Percentiles rank a stretch among this genome's conserved stretches.
Evolutionary conservation across 441 rosid species (phyloP).

Genomic region (Syzygium syzygioides): DNA sequence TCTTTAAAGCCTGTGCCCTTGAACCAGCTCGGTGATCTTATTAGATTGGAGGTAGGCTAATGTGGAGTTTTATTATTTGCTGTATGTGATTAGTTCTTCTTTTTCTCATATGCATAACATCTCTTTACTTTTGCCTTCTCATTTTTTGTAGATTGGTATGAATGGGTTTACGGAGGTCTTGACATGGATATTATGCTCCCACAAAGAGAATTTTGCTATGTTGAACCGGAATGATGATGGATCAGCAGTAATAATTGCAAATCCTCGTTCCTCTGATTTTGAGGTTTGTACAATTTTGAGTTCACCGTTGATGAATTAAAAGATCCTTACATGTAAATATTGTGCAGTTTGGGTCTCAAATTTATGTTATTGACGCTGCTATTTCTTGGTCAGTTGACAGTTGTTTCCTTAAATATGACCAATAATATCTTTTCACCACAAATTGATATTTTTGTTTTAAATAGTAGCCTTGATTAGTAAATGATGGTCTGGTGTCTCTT

Average conservation of each 20-base stretch:
- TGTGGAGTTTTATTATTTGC: not conserved
- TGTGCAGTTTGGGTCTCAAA: not conserved
- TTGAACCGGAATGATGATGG: constrained; percentile 61
- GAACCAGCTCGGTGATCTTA: constrained; percentile 78
- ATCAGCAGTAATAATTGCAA: constrained; percentile 59
- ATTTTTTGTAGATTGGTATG: constrained; percentile 55
- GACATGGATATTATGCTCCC: constrained; percentile 76
- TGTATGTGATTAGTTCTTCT: not conserved
- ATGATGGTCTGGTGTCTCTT: not conserved
- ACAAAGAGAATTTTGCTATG: constrained; percentile 63
- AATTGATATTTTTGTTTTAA: not conserved
- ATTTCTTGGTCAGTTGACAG: not conserved
- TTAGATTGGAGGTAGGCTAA: constrained; percentile 64
- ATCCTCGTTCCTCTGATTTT: constrained; percentile 90
- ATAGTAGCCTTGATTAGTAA: not conserved
- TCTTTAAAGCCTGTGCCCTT: constrained; percentile 69
- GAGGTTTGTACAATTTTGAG: constrained; percentile 50
- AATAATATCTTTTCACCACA: not conserved
- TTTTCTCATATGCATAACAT: not conserved
- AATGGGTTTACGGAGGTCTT: constrained; percentile 75
- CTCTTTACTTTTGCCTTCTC: constrained; percentile 1
- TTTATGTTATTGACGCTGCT: not conserved
- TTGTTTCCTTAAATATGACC: not conserved
- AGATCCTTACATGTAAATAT: not conserved
- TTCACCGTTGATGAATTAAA: not conserved